Evolutionary conservation across 495 filamentous ascomycete species (phyloP).

Genomic region (Echria macrotheca): DNA sequence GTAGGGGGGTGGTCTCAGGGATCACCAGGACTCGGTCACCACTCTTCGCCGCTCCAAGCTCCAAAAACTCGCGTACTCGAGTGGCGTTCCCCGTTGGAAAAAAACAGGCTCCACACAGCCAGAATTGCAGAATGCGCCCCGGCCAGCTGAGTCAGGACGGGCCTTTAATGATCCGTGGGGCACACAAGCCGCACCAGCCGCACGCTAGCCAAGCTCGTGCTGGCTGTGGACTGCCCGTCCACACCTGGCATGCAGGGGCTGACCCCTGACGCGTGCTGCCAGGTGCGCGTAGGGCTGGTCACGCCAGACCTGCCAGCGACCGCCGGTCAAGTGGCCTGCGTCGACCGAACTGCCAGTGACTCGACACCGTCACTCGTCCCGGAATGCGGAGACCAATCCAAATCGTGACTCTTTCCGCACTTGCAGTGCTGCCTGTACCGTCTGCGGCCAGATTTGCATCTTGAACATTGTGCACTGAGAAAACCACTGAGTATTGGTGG

Average conservation of each 20-base stretch:
- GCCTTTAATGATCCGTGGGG: conserved; percentile 22
- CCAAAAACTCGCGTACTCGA: neutral
- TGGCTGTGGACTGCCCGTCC: no score
- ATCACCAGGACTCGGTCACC: no score
- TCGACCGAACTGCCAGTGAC: conserved; percentile 7
- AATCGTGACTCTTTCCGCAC: no score
- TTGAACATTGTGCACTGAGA: no score
- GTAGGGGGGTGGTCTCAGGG: neutral
- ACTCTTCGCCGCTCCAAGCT: no score
- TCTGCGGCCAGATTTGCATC: no score
- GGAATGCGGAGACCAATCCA: no score
- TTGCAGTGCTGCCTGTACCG: no score
- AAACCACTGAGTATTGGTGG: no score
- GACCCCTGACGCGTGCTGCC: conserved; percentile 4
- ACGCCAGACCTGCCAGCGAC: neutral
- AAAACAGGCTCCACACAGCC: neutral
- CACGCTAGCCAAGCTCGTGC: neutral
- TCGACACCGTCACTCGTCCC: no score
- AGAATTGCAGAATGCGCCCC: neutral
- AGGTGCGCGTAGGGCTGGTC: conserved; percentile 17
- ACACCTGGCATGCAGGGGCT: conserved; percentile 18
- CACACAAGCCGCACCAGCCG: neutral
- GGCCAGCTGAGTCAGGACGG: conserved; percentile 12
- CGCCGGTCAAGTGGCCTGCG: conserved; percentile 13
- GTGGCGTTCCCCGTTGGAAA: neutral